These are phyloP conservation scores for Hypsizygus marmoreus DNA, from an alignment of 768 basidiomycete species.

Conservation along the genomic window DNA sequence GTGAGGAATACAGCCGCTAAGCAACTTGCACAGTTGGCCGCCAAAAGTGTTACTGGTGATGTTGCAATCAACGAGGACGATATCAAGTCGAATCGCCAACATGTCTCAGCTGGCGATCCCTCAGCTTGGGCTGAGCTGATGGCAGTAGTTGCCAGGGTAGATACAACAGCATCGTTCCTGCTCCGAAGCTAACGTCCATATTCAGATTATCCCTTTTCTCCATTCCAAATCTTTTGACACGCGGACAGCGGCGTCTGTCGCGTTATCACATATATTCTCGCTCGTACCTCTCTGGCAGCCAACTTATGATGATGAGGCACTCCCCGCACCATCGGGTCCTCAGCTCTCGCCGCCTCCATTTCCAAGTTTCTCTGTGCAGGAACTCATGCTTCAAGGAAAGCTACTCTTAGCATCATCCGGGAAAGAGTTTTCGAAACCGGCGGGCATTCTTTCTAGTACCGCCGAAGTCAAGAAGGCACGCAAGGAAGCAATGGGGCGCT, in stretches of 20 bases:
- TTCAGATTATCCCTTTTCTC: constrained; percentile 85
- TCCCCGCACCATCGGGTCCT: constrained; percentile 22
- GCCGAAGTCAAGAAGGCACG: constrained; percentile 86
- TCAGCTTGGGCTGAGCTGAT: constrained; percentile 90
- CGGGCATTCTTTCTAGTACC: constrained; percentile 69
- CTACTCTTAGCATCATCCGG: constrained; percentile 91
- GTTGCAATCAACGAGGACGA: constrained; percentile 76
- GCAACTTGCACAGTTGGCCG: constrained; percentile 91
- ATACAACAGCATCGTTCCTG: constrained; percentile 21
- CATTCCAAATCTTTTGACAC: constrained; percentile 94
- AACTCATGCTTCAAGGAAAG: constrained; percentile 73
- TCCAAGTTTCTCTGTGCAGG: constrained; percentile 73
- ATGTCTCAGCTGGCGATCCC: constrained; percentile 60
- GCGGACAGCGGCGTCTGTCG: constrained; percentile 83
- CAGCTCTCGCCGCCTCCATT: constrained; percentile 54
- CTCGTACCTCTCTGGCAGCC: constrained; percentile 82
- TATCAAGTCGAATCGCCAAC: constrained; percentile 63
- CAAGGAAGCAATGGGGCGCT: constrained; percentile 84
- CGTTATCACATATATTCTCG: constrained; percentile 85
- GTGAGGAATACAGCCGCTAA: constrained; percentile 96
- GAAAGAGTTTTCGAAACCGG: constrained; percentile 82
- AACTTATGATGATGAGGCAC: constrained; percentile 34
- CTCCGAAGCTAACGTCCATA: constrained; percentile 9
- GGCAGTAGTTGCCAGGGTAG: constrained; percentile 85
- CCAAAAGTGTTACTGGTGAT: constrained; percentile 81